These are phyloP conservation scores for Candida railenensis DNA, from an alignment of 805 yeast genomes.

Conservation along the genomic window DNA sequence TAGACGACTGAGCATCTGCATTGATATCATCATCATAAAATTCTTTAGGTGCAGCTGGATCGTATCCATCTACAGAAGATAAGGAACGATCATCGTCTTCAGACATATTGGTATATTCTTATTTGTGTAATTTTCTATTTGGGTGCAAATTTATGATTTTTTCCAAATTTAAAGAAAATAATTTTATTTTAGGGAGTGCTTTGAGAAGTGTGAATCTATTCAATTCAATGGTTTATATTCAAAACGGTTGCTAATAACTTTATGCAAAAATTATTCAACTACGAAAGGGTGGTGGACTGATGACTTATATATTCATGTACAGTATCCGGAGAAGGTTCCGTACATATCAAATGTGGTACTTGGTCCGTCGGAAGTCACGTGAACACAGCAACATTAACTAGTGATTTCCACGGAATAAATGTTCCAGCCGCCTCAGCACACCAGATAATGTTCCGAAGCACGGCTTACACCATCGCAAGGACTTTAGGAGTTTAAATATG, in stretches of 20 bases:
- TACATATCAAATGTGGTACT: neutral
- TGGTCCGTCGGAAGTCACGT: neutral
- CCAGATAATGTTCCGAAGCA: neutral
- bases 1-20: conserved; percentile 47
- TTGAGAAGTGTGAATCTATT: neutral
- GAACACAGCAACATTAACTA: neutral
- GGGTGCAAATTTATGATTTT: too few species aligned
- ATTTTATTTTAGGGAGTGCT: too few species aligned
- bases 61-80: conserved; percentile 1
- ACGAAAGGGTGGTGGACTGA: neutral
- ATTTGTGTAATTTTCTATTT: too few species aligned
- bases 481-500: too few species aligned
- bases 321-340: neutral
- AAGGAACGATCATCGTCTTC: conserved; percentile 2
- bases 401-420: neutral
- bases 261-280: neutral
- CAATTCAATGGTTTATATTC: neutral
- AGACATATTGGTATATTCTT: neutral
- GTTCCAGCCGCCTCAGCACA: neutral
- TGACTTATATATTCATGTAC: neutral
- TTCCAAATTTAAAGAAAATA: too few species aligned
- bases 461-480: too few species aligned
- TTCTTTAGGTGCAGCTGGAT: conserved; percentile 2
- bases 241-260: too few species aligned
- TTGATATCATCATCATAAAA: conserved; percentile 5